These are phyloP conservation scores for Pholiota conissans DNA, from an alignment of 768 basidiomycete genomes.

Conservation along the genomic window DNA sequence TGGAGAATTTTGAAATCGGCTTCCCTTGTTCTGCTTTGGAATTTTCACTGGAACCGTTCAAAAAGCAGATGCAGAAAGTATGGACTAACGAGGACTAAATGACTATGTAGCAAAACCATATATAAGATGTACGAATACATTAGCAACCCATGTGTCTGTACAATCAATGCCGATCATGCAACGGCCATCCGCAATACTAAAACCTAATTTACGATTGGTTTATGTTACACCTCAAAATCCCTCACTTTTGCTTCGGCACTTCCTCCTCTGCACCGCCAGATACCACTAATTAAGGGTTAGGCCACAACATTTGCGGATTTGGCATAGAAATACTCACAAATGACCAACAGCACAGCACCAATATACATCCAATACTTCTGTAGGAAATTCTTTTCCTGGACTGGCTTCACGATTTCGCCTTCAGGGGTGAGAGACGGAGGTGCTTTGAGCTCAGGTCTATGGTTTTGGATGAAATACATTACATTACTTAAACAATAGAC, in stretches of 20 bases:
- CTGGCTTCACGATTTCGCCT: constrained; percentile 60
- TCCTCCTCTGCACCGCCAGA: constrained; percentile 40
- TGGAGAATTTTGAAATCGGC: constrained; percentile 90
- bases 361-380: constrained; percentile 94
- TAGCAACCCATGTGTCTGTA: background rate
- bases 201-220: no score
- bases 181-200: background rate
- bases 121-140: constrained; percentile 19
- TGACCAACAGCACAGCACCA: constrained; percentile 51
- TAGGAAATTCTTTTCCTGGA: constrained; percentile 74
- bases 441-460: constrained; percentile 65
- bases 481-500: background rate
- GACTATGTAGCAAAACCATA: constrained; percentile 14
- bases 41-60: constrained; percentile 94
- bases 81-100: constrained; percentile 55
- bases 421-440: constrained; percentile 68
- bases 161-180: background rate
- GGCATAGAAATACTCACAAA: constrained; percentile 44
- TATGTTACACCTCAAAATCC: no score
- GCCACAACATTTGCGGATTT: background rate
- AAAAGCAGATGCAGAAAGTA: constrained; percentile 61
- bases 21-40: constrained; percentile 96
- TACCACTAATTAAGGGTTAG: constrained; percentile 25
- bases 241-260: constrained; percentile 26
- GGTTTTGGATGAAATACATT: constrained; percentile 4